Percentiles rank a stretch among this genome's conserved stretches.
Conservation (phyloP, 169 alveolate genomes). For the Blepharisma undulans region DNA sequence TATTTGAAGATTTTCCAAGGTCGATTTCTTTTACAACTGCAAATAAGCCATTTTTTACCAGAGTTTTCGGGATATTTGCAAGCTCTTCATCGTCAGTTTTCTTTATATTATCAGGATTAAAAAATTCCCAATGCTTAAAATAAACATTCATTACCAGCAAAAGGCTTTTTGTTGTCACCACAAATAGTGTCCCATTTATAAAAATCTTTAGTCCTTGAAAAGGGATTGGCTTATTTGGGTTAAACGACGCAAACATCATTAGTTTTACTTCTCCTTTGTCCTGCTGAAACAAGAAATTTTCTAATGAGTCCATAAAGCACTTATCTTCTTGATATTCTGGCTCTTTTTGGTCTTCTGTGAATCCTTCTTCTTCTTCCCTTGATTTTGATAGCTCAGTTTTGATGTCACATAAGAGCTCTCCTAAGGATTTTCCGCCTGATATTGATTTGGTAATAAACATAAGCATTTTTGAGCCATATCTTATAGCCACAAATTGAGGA, state of each 20-base stretch:
- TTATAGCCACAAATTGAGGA: background rate
- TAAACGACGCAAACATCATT: background rate
- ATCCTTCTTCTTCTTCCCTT: background rate
- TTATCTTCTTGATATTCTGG: background rate
- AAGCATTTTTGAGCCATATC: background rate
- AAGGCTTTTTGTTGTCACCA: background rate
- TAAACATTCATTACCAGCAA: background rate
- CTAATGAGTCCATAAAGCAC: background rate
- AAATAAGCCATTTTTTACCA: background rate
- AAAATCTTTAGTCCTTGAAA: background rate
- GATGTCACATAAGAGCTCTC: background rate
- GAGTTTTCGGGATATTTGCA: background rate
- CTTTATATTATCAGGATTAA: background rate
- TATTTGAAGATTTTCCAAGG: background rate
- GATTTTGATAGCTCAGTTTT: conserved; percentile 9
- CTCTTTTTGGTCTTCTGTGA: background rate
- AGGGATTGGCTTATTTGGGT: background rate
- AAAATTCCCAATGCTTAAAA: conserved; percentile 3
- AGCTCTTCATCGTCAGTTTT: background rate
- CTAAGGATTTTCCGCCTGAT: background rate
- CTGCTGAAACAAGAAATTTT: background rate
- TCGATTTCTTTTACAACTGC: background rate
- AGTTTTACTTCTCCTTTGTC: background rate
- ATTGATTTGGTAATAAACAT: background rate
- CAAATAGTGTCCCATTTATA: background rate